Base-by-base conservation (phyloP, 1,284 basidiomycete species). In the Tylopilus sp. region DNA sequence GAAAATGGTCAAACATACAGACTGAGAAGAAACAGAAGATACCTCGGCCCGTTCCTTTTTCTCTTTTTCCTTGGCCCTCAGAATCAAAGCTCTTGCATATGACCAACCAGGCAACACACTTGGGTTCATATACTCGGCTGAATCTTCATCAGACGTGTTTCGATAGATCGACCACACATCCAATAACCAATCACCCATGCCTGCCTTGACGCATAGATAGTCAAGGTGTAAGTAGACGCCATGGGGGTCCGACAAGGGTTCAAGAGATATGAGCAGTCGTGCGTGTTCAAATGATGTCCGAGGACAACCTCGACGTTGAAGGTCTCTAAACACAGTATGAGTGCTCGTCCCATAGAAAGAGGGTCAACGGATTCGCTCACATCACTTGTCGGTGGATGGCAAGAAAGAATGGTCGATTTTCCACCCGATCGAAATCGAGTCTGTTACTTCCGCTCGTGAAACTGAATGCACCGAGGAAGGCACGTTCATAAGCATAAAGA, bases 201-300 rank as follows among this genome's bases (percentile, higher is more conserved):
- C 82, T 0, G 84, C 75, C 66, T 92, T 94, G 56, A 91, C 73
- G 0, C 89, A 83, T 10, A 96, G 73, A 63, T 84, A 88, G 59
- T 96, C 93, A 6, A 93, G 76, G 70, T 91, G 88, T n/a, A 92
- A 71, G 4, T 86, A 71, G 1, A 85, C 80, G 3, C 91, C 91
- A 59, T 94, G 91, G 0, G 92, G 93, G 62, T 96, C 92, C 14
- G 75, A 78, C 70, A 82, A 78, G 0, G 92, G 90, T 61, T 94
- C 90, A 0, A 95, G 76, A 0, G 84, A 78, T 54, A 88, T 85
- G 40, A 96, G 73, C 0, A 96, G 76, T 34, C 87, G 81, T 2
- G 88, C 83, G 61, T 92, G 93, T 67, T 94, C 91, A 66, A 94
- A 94, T 0, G 91, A 83, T 0, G 94, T 93, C 9, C 90, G 80